Percentiles rank a stretch among this genome's conserved stretches.
phyloP scores from a whole-genome alignment of 306 rosid genomes.

The Dalbergia cochinchinensis region DNA sequence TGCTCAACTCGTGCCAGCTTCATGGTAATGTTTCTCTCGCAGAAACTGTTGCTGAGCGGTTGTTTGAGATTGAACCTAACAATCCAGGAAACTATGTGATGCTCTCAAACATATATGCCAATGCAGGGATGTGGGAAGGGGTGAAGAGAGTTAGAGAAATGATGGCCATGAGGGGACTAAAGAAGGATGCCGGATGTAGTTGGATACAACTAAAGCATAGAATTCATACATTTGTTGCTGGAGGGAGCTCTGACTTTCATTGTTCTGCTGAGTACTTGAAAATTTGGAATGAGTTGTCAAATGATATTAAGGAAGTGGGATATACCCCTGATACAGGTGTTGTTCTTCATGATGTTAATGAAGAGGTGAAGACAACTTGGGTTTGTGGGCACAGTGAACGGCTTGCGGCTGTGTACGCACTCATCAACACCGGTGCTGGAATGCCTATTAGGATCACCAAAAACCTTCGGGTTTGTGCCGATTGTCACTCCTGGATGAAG shows the following conservation, averaged over 20 bases:
- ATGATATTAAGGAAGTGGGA: constrained; percentile 53
- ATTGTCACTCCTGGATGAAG: constrained; percentile 74
- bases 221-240: constrained; percentile 63
- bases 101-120: constrained; percentile 69
- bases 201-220: constrained; percentile 59
- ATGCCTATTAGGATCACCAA: constrained; percentile 68
- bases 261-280: constrained; percentile 54
- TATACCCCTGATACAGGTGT: constrained; percentile 55
- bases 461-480: constrained; percentile 66
- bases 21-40: constrained; percentile 57
- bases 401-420: constrained; percentile 56
- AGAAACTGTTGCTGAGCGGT: constrained; percentile 49
- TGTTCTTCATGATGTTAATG: constrained; percentile 66
- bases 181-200: constrained; percentile 67
- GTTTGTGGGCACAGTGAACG: constrained; percentile 71
- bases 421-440: constrained; percentile 53
- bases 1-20: constrained; percentile 64
- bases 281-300: constrained; percentile 54
- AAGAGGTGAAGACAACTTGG: constrained; percentile 58
- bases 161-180: constrained; percentile 60
- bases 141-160: constrained; percentile 62
- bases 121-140: constrained; percentile 62
- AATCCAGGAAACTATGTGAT: constrained; percentile 70
- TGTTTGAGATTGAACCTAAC: constrained; percentile 60
- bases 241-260: constrained; percentile 61